Evolutionary conservation across 176 grass and related monocot species (phyloP), one percentile per base, ranked within the genome.

Genomic region (Musa itinerans): DNA sequence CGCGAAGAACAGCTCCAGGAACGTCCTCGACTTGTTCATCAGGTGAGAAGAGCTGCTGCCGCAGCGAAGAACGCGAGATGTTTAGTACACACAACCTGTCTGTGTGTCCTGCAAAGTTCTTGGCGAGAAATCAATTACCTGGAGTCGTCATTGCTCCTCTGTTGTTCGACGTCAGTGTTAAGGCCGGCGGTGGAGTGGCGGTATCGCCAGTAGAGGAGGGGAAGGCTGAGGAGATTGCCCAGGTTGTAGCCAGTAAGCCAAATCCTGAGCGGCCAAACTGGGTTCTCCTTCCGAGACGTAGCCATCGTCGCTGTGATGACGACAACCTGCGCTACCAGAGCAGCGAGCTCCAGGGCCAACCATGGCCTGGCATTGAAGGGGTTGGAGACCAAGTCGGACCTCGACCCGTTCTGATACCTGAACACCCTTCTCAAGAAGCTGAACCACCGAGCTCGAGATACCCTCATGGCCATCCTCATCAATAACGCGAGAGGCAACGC

Each of bases 1-100:
- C 54, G 95, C 95, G 53, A 89, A 94, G 78, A 99, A 99, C 20
- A 99, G 84, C 87, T 99, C 95, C 65, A 99, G 81, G 84, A 94
- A 89, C 56, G 83, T 88, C 21, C 88, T 34, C 11, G 91, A 92
- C 73, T 94, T 99, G 83, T 94, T 94, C 85, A 94, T 85, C 78
- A 94, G 82, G 74, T 88, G 89, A 50, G 93, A 88, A 22, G 83
- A 72, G 65, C 74, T 70, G 75, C 92, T 91, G 76, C 76, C 53
- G 19, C 72, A 51, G 17, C 63, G 17, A 20, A 12, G 14, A 3
- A 17, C 22, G 11, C 24, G 14, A 68, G 14, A 79, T 43, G 13
- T 20, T 52, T 15, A 59, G 3, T 8, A 54, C 34, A 43, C 34
- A 6, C 34, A 43, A 6, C 34, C 34, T 43, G 34, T 43, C 34